These are phyloP conservation scores for Gossypium laxum DNA, from an alignment of 441 rosid genomes.

Conservation along the genomic window DNA sequence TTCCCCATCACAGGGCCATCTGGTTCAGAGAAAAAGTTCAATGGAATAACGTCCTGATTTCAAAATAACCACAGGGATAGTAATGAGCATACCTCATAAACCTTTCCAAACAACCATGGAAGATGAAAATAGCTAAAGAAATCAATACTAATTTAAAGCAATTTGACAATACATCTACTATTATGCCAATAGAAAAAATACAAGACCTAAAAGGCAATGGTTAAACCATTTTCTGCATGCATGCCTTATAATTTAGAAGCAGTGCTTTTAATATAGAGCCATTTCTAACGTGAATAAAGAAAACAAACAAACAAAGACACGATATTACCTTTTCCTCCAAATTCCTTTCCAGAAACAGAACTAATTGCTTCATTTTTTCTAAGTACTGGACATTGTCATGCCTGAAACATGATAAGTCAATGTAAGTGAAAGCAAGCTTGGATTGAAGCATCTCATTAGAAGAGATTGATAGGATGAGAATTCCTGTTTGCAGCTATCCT, in stretches of 20 bases:
- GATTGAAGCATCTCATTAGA: slow-evolving; percentile 12
- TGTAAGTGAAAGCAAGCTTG: slow-evolving; percentile 15
- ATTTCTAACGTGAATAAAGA: slow-evolving; percentile 5
- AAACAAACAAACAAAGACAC: slow-evolving; percentile 1
- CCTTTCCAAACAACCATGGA: not conserved
- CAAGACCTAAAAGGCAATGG: not conserved
- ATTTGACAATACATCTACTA: not conserved
- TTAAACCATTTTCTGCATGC: not conserved
- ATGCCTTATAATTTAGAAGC: not conserved
- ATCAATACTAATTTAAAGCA: not conserved
- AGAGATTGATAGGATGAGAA: slow-evolving; percentile 5
- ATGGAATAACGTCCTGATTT: slow-evolving; percentile 50
- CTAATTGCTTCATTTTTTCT: slow-evolving; percentile 90
- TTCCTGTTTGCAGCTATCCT: slow-evolving; percentile 10
- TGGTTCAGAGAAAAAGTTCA: slow-evolving; percentile 82
- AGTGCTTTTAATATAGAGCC: not conserved
- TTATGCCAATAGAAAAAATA: not conserved
- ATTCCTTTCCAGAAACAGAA: slow-evolving; percentile 62
- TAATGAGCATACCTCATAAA: slow-evolving; percentile 1
- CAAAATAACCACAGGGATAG: slow-evolving; percentile 9
- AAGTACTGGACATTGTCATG: slow-evolving; percentile 77
- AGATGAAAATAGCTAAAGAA: not conserved
- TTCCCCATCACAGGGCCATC: slow-evolving; percentile 89
- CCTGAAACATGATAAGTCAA: slow-evolving; percentile 46
- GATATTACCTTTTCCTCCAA: slow-evolving; percentile 69